A percentile compares a stretch with the other conserved stretches of the same genome.
Conservation (phyloP, 176 grass and related monocot genomes). For the Avena eriantha region DNA sequence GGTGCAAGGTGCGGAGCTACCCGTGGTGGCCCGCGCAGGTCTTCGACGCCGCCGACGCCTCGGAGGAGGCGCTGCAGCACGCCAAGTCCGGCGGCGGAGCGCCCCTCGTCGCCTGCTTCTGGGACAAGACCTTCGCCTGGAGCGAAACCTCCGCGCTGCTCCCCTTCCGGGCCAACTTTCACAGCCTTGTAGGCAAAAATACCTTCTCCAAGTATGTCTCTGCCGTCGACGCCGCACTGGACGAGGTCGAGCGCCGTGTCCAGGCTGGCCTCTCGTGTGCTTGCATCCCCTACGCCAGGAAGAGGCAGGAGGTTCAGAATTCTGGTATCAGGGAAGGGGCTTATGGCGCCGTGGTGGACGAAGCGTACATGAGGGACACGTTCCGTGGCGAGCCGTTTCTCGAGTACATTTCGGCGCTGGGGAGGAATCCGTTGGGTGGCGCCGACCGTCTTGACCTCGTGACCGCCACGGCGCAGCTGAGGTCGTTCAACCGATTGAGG, state of each 20-base stretch:
- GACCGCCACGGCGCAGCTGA: conserved; percentile 71
- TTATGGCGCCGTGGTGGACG: conserved; percentile 38
- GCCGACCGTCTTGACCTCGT: conserved; percentile 64
- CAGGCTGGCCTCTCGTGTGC: conserved; percentile 56
- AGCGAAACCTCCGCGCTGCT: conserved; percentile 58
- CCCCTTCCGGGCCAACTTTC: conserved; percentile 64
- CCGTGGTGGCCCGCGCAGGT: conserved; percentile 95
- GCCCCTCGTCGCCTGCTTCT: conserved; percentile 77
- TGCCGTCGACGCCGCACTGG: conserved; percentile 56
- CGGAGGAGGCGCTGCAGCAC: conserved; percentile 58
- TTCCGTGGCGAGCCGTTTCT: conserved; percentile 57
- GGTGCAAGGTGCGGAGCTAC: conserved; percentile 87
- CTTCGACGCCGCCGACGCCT: conserved; percentile 73
- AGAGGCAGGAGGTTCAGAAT: conserved; percentile 61
- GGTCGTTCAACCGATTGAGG: conserved; percentile 65
- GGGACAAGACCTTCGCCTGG: conserved; percentile 88
- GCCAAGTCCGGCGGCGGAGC: conserved; percentile 44
- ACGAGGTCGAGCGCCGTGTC: conserved; percentile 63
- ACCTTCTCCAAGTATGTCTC: conserved; percentile 48
- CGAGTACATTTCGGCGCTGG: conserved; percentile 66
- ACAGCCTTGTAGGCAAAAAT: conserved; percentile 52
- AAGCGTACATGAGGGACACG: conserved; percentile 56
- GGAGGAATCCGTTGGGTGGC: conserved; percentile 44
- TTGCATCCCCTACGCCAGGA: conserved; percentile 46
- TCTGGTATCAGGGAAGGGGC: conserved; percentile 64